Base-by-base conservation (phyloP, 371 early-diverging fungal species). In the Mortierella sp. region DNA sequence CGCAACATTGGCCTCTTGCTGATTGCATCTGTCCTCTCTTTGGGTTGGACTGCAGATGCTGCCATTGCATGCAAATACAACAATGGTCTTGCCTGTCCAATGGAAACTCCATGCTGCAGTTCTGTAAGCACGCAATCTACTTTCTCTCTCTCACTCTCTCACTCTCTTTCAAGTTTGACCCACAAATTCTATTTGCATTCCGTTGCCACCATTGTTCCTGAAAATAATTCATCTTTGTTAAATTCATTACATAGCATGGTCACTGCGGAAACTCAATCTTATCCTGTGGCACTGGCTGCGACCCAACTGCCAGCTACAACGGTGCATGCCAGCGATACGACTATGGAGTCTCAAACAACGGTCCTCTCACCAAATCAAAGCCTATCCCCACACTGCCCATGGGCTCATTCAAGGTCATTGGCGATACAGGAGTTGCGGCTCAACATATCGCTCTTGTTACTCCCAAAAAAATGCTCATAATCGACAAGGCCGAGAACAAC, bases 401-500 rank as follows among this genome's bases (percentile, higher is more conserved):
- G 62, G 81, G 81, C 40, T 66, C 81, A 2, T 80, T 80, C 69
- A 80, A 69, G 43, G 40, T 75, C 18, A 66, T 80, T 5, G 75
- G 81, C 22, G 51, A 68, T 5, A 68, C 72, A 5, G 81, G 81
- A 14, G 81, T 80, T 1, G 81, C 81, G 3, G 81, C 81, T 16
- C 81, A 80, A 60, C 81, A 80, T 58, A 80, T 80, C 52, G 75
- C 75, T 5, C 62, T 80, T 5, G 81, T 80, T 52, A 71, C 72
- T 10, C 81, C 81, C 61, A 80, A 59, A 26, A 75, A 72, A 57
- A 75, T 80, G 81, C 66, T 80, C 64, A 80, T 80, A 40, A 75
- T 80, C 47, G 81, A 80, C 69, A 80, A 80, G 66, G 75, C 70
- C 51, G 81, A 80, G 72, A 64, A 70, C 72, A 80, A 80, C 51